Evolutionary conservation across 371 early-diverging fungal genomes (phyloP), one percentile per base, ranked within the genome.

Genomic region (Saksenaea vasiformis): DNA sequence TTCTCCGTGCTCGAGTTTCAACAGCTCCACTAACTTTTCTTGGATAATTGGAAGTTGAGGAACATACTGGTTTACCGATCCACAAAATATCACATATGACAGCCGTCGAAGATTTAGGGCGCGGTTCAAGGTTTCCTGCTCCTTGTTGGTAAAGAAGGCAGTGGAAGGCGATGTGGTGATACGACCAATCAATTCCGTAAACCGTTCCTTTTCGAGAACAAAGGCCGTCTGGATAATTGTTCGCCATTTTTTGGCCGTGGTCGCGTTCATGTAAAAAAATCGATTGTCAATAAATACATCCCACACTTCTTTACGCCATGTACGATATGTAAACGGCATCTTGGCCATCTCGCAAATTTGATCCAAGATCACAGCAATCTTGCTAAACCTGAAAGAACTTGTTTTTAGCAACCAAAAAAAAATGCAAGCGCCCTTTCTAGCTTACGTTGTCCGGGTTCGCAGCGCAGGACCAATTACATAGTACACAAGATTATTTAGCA

Each of bases 11-110:
- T 77, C 79, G 41, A 87, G 68, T 68, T 94, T 94, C 51, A 96
- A 67, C 59, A 95, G 72, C 56, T 97, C 96, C 0, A 95, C 95
- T 13, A 97, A 76, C 62, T 93, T 93, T 64, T 95, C 95, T 69
- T 94, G 95, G 24, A 97, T 88, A 7, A 80, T 73, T 4, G 95
- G 96, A 39, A 97, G 66, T 38, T 88, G 87, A 0, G 88, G 84
- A 2, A 91, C 72, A 67, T 94, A 93, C 71, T 95, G 95, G 73
- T 96, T 93, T 0, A 68, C 67, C 0, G 80, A 70, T 0, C 93
- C 95, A 24, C 88, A 83, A 76, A 88, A 94, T 9, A 97, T 74
- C 0, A 92, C 76, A 78, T 89, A 94, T 5, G 95, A 85, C 44
- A 97, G 61, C 4, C 95, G 77, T 13, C 96, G 85, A 5, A 97